Percentiles rank a stretch among this genome's conserved stretches.
Evolutionary conservation across 495 filamentous ascomycete species (phyloP).

Genomic region (Rusavskia elegans): DNA sequence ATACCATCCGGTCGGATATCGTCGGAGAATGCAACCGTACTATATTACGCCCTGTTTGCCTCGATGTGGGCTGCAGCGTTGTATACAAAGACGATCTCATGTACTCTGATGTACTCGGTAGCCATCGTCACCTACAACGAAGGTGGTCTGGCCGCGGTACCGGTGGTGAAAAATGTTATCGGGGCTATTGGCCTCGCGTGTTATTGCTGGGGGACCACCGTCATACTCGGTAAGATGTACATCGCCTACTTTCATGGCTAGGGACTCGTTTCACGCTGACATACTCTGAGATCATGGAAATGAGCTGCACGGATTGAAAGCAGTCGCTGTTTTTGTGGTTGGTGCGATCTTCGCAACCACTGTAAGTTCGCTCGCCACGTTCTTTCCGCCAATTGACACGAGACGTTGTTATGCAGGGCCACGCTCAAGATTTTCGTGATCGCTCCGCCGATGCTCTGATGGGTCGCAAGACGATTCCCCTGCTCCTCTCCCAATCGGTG

Average conservation of each 20-base stretch:
- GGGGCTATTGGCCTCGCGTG: background rate
- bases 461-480: background rate
- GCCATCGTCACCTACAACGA: background rate
- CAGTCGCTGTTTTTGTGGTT: background rate
- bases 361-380: background rate
- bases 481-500: background rate
- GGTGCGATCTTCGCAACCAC: background rate
- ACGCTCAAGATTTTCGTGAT: background rate
- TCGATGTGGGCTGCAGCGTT: background rate
- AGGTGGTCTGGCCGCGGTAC: background rate
- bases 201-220: background rate
- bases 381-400: background rate
- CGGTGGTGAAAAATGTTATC: background rate
- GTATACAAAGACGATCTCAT: background rate
- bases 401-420: background rate
- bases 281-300: background rate
- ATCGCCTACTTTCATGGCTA: background rate
- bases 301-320: background rate
- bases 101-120: background rate
- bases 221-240: background rate
- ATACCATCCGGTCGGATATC: background rate
- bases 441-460: background rate
- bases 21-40: background rate
- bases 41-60: background rate
- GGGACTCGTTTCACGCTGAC: background rate